These are phyloP conservation scores for Pseudotsuga menziesii DNA, from an alignment of 75 land plant genomes.

Conservation along the genomic window DNA sequence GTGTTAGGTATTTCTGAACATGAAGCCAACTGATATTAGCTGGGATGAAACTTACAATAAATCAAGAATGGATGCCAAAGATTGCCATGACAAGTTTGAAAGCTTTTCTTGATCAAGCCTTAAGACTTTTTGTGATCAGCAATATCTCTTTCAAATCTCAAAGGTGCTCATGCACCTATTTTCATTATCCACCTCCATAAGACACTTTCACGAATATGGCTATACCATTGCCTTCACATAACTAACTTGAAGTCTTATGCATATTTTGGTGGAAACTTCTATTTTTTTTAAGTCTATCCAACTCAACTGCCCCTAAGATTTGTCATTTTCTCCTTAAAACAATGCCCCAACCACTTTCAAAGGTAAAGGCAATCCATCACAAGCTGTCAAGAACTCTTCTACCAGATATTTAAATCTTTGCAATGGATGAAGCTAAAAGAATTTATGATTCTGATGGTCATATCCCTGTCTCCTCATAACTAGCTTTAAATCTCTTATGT, in stretches of 20 bases:
- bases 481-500: not conserved
- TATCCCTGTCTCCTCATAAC: not conserved
- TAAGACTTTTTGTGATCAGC: not conserved
- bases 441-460: not conserved
- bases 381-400: too few relatives aligned
- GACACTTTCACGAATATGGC: not conserved
- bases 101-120: not conserved
- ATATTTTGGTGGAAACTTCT: too few relatives aligned
- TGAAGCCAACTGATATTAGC: conserved; percentile 37
- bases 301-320: too few relatives aligned
- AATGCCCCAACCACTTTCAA: too few relatives aligned
- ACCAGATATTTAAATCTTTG: too few relatives aligned
- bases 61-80: not conserved
- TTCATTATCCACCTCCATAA: not conserved
- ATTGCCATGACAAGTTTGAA: not conserved
- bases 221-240: not conserved
- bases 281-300: too few relatives aligned
- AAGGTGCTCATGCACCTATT: not conserved
- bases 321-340: too few relatives aligned
- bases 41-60: conserved; percentile 14
- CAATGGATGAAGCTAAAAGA: too few relatives aligned
- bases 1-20: conserved; percentile 69
- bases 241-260: too few relatives aligned
- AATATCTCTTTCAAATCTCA: not conserved
- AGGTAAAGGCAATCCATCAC: too few relatives aligned